Base-by-base conservation (phyloP, 805 yeast genomes). In the Wickerhamomyces xylosicus region DNA sequence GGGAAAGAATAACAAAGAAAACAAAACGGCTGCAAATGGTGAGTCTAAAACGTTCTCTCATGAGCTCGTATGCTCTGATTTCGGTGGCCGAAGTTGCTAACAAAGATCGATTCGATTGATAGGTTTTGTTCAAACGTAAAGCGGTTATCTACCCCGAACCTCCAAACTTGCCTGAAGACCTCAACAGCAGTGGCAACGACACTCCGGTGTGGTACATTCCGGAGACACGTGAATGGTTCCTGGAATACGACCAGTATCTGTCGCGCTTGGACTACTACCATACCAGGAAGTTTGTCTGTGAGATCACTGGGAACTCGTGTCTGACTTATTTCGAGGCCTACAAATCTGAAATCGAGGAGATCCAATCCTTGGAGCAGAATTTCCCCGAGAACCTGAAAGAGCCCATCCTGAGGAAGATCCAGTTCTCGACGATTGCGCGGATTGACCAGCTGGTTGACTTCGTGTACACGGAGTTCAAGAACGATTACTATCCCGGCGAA, bases 351-450 rank as follows among this genome's bases (percentile, higher is more conserved):
- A 71, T 72, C 45, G 65, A 63, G 39, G 80, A 75, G 54, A 67
- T 74, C 53, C 57, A 61, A 40, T 75, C 73, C 44, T 86, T 90
- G 38, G 95, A 87, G 52, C 66, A 71, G 40, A 72, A 74, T 52
- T 92, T 92, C 57, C 98, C 98, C 5, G 94, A 90, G 48, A 82
- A 94, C 33, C 69, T 89, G 39, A 79, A 87, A 52, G 96, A 85
- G 52, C 98, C 96, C 10, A 83, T 92, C n/a, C 72, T 94, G 19
- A 64, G 95, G 47, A 77, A 72, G 47, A 69, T 90, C 13, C 95
- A 89, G 55, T 87, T 86, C 56, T 82, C 86, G 47, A 71, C 81
- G 11, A 77, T 77, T 13, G 77, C 94, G 28, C 70, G 97, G 48
- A 70, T 92, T 37, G 97, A 90, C 57, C 76, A 74, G 44, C 67